Evolutionary conservation across 768 basidiomycete genomes (phyloP), one percentile per base, ranked within the genome.

Genomic region (Leucogyrophana mollusca): DNA sequence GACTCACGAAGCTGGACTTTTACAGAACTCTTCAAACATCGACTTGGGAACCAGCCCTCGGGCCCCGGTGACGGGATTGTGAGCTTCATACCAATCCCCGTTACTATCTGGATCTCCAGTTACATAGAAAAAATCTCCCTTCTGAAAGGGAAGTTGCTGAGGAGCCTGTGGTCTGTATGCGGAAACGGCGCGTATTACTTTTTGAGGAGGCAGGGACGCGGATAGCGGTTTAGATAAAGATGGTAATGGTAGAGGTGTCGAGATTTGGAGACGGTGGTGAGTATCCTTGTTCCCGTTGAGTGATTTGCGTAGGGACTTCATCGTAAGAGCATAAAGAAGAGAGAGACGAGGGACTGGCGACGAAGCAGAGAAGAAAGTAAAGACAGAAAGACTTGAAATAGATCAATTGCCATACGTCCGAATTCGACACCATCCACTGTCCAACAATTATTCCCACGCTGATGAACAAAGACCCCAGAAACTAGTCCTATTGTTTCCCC

Each of bases 111-210:
- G 69, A 57, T 96, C 93, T 47, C 80, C 81, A 27, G 91, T 76
- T 40, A 98, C 95, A 68, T 98, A 90, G 75, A 97, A 98, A 71
- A 98, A 96, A 71, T 99, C 96, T 52, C 96, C 96, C 69, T 89
- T 88, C 54, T 80, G 73, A 66, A 97, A 98, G 23, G 89, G 80
- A 34, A 99, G 82, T 55, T 97, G 85, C 61, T 90, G 85, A 2
- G 94, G 91, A 0, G 82, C 78, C 47, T 78, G 73, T 3, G 90
- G 80, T 38, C 76, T 70, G 70, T 91, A 83, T 2, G 73, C 57
- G 9, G 76, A 67, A 52, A 87, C 71, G 3, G 95, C 94, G 47
- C 90, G 87, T 56, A 99, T 95, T 64, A 97, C 94, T 65, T 94
- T 95, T 69, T 94, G 90, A 2, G 96, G 94, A 1, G 92, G 93